phyloP scores from a whole-genome alignment of 352 stramenopile species.

The Lagenidium giganteum region DNA sequence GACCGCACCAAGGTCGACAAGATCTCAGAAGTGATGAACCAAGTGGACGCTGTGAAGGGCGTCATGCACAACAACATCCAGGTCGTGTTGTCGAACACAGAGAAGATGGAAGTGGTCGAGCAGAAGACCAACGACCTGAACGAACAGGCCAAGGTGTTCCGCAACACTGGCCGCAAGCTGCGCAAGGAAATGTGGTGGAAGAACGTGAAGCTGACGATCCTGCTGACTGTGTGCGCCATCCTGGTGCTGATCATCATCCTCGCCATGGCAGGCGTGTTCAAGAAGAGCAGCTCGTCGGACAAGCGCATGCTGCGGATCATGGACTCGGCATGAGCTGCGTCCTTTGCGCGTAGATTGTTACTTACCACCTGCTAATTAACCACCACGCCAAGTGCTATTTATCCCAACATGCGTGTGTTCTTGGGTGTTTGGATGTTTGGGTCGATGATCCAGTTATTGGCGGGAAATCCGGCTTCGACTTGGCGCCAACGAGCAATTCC shows the following conservation, averaged over 20 bases:
- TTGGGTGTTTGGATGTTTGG: no score
- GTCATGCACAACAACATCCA: constrained; percentile 89
- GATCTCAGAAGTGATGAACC: constrained; percentile 76
- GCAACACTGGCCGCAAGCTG: constrained; percentile 76
- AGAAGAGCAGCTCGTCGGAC: constrained; percentile 28
- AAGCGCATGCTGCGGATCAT: constrained; percentile 18
- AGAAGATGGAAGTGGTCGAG: constrained; percentile 87
- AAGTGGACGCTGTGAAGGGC: constrained; percentile 76
- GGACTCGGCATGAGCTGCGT: no score
- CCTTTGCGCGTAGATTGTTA: no score
- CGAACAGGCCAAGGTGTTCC: constrained; percentile 84
- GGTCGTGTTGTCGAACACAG: constrained; percentile 80
- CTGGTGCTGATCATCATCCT: constrained; percentile 78
- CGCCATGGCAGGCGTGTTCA: constrained; percentile 68
- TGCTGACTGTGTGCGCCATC: constrained; percentile 51
- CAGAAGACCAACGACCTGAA: constrained; percentile 86
- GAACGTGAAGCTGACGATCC: constrained; percentile 75
- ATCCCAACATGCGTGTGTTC: no score
- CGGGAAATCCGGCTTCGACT: no score
- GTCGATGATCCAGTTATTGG: no score
- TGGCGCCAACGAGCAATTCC: no score
- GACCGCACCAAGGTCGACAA: constrained; percentile 87
- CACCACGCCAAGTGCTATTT: no score
- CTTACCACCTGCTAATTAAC: no score
- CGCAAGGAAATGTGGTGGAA: constrained; percentile 85